Base-by-base conservation (phyloP, 805 yeast species). In the Candida adriatica region DNA sequence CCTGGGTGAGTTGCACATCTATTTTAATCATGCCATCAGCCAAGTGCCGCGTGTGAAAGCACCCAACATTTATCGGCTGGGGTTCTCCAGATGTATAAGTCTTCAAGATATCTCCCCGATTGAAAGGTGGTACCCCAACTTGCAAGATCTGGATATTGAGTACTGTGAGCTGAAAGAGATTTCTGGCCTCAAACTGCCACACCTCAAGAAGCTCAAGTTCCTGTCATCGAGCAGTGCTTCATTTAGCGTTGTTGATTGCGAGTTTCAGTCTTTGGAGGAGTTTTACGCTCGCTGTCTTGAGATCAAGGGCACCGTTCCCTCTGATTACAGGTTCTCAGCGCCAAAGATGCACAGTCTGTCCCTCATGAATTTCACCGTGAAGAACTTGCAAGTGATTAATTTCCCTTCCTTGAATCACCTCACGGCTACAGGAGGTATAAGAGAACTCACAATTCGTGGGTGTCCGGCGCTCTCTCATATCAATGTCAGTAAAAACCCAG, bases 191-290 rank as follows among this genome's bases (percentile, higher is more conserved):
- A 10, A 17, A 5, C 30, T 40, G 5, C 18, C 30, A 3, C 14
- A 27, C 3, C 31, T 43, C 9, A 18, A 21, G 13, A 14, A 18
- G 3, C 24, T 43, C 15, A 8, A 10, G 1, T 33, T 34, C 23
- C 27, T 41, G n/a, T 36, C 44, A 6, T 41, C 45, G 3, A 31
- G 42, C 6, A 39, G 37, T 21, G 35, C 30, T 8, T 36, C 45
- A n/a, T 20, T 43, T 13, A 21, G 26, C 14, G 26, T 43, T 16
- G 6, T n/a, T 24, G 23, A 35, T 8, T 41, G 48, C 17, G 6
- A 10, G 6, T 43, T 43, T 32, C 43, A 43, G 3, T 19, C 19
- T 15, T 31, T 43, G 10, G 27, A 13, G 11, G 18, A 18, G 5
- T 34, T 43, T 26, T 39, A 37, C n/a, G 41, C 34, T n/a, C 26